These are phyloP conservation scores for Gryganskiella cystojenkinii DNA, from an alignment of 192 early-diverging fungal species.

Conservation along the genomic window DNA sequence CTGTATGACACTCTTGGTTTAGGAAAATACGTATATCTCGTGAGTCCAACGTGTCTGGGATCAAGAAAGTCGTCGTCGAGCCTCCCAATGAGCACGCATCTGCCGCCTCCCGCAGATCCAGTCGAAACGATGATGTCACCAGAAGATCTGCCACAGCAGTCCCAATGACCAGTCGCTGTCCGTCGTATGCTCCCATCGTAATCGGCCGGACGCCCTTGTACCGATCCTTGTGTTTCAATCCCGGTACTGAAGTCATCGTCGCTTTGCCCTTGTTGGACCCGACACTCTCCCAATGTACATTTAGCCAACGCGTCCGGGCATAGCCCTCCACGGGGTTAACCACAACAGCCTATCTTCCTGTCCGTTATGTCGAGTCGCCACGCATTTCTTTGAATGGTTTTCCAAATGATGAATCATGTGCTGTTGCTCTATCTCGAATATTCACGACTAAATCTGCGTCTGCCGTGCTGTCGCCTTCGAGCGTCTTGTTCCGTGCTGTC, in stretches of 20 bases:
- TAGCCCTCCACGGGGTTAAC: conserved; percentile 12
- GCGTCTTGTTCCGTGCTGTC: neutral
- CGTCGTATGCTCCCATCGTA: conserved; percentile 8
- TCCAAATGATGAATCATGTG: too few species aligned
- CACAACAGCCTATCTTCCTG: conserved; percentile 14
- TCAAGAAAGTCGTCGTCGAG: neutral
- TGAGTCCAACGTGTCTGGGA: conserved; percentile 1
- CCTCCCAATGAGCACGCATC: conserved; percentile 2
- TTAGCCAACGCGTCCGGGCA: conserved; percentile 5
- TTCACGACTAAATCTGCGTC: neutral
- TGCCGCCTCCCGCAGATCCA: neutral
- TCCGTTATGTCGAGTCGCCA: too few species aligned
- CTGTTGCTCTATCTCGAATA: too few species aligned
- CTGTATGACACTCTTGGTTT: neutral
- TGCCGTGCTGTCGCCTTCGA: conserved; percentile 1
- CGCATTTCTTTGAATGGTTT: too few species aligned
- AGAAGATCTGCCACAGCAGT: conserved; percentile 4
- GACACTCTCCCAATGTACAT: conserved; percentile 3
- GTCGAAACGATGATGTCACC: neutral
- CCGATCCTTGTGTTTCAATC: conserved; percentile 13
- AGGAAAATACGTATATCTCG: neutral
- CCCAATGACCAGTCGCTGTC: conserved; percentile 9
- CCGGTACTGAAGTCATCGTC: conserved; percentile 5
- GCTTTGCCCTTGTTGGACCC: conserved; percentile 13
- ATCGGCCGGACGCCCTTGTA: conserved; percentile 18